Evolutionary conservation across 805 yeast genomes (phyloP), one percentile per base, ranked within the genome.

Genomic region (Debaryomyces tyrocola): DNA sequence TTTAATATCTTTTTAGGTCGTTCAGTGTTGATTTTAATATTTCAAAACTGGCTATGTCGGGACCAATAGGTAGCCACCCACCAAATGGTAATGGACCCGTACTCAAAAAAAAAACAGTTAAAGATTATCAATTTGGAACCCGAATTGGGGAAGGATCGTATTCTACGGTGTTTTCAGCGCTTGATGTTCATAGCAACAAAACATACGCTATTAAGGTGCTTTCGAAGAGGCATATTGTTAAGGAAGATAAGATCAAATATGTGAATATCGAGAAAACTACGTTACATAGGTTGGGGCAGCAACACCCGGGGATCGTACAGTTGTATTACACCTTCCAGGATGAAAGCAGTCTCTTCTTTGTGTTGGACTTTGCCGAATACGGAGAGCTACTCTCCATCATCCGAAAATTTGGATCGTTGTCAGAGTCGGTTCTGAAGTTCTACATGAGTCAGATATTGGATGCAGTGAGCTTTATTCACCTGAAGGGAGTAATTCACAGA

Each of bases 321-420:
- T 71, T 94, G 40, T 88, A 89, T 67, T 94, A 87, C 66, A 94
- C 99, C 1, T 94, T 94, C 68, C 99, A 94, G 65, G 99, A 94
- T 64, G 89, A 87, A 38, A 79, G 82, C 48, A 84, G 90, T 29
- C 71, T 94, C 33, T 94, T 90, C 62, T 94, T 91, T 64, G 99
- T 92, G 33, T 79, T 94, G 44, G 98, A 94, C 65, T 87, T 84
- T 61, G 98, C 98, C 2, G 86, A 92, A 48, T 89, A 90, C 57
- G 99, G 99, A n/a, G 99, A 94, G 66, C 70, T 94, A 41, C 74
- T 94, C 31, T 80, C 90, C 1, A 74, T 92, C 44, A 83, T 94
- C 44, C 82, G 91, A 50, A 83, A 82, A 57, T 71, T 79, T 53
- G 96, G 96, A 7, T 82, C 90, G 2, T 70, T 92, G 31, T 84